Conservation (phyloP, 2,329 filamentous ascomycete species). For the Biscogniauxia sp. region DNA sequence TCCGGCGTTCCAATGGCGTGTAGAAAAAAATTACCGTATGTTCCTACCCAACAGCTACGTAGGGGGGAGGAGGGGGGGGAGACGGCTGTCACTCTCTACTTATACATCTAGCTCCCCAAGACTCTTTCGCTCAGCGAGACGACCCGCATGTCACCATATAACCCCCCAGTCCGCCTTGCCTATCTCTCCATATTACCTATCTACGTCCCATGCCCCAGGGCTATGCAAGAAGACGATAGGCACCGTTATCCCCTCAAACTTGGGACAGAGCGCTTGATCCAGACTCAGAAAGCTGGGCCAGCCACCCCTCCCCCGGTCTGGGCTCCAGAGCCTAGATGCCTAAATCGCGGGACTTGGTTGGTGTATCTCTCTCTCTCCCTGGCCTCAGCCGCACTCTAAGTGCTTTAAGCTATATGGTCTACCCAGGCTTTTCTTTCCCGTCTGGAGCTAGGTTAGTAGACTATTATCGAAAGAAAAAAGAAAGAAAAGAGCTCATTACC, state of each 20-base stretch:
- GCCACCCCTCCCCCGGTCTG: neutral
- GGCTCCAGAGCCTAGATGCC: neutral
- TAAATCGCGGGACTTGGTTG: neutral
- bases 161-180: too few species aligned
- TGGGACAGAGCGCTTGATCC: neutral
- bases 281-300: neutral
- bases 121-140: too few species aligned
- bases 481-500: neutral
- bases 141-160: too few species aligned
- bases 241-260: neutral
- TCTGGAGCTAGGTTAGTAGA: neutral
- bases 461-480: neutral
- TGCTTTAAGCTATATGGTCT: neutral
- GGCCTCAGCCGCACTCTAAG: neutral
- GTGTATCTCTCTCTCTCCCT: neutral
- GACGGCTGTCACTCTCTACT: too few species aligned
- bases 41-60: too few species aligned
- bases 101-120: too few species aligned
- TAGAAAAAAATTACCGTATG: too few species aligned
- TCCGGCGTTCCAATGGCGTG: too few species aligned
- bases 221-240: neutral
- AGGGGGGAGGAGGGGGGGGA: too few species aligned
- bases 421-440: neutral
- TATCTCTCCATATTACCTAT: too few species aligned
- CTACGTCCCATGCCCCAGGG: too few species aligned